Evolutionary conservation across 73 alveolate species (phyloP).

Genomic region (Paramecium pentaurelia): DNA sequence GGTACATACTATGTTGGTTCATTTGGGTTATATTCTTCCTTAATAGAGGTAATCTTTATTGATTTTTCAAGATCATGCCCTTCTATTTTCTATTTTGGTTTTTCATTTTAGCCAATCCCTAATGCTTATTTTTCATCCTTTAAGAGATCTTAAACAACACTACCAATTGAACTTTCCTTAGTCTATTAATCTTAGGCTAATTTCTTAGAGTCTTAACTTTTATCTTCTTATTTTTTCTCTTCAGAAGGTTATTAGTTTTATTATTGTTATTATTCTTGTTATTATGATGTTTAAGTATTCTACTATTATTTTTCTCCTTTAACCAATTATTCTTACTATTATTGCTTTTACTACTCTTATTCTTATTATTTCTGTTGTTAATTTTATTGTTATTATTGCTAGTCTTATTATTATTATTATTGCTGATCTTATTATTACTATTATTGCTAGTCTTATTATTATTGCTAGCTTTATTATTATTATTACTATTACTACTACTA

Average conservation of each 20-base stretch:
- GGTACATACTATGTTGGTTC: slow-evolving; percentile 2
- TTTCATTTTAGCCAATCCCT: background rate
- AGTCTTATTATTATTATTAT: background rate
- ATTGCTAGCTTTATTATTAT: background rate
- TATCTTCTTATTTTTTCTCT: background rate
- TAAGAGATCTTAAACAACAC: background rate
- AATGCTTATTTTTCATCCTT: background rate
- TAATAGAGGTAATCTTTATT: background rate
- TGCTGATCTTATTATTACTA: background rate
- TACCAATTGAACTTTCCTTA: background rate
- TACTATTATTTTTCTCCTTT: background rate
- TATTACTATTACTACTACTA: too few species aligned
- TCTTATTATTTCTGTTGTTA: background rate
- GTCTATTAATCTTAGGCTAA: background rate
- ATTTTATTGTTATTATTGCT: background rate
- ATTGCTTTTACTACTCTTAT: background rate
- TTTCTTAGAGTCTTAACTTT: background rate
- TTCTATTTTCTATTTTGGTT: background rate
- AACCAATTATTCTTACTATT: background rate
- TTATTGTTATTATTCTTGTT: background rate
- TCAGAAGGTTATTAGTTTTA: background rate
- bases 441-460: background rate
- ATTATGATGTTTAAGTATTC: background rate
- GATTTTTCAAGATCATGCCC: background rate
- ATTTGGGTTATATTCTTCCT: slow-evolving; percentile 9